These are phyloP conservation scores for Pholiota adiposa DNA, from an alignment of 1,284 basidiomycete genomes.

Conservation along the genomic window DNA sequence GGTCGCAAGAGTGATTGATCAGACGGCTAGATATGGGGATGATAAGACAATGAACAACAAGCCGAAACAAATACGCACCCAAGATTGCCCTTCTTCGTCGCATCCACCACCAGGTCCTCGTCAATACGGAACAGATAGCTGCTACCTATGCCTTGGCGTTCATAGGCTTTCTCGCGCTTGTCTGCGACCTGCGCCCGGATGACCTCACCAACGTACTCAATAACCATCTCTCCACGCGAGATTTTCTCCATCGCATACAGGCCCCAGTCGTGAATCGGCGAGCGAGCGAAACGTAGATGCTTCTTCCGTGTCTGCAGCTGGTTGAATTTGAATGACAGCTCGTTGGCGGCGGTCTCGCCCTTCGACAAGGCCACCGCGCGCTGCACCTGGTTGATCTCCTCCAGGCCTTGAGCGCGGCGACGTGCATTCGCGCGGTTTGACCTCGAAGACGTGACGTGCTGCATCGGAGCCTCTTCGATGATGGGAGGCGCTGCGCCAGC, in stretches of 20 bases:
- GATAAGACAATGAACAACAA: conserved; percentile 20
- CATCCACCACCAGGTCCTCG: conserved; percentile 94
- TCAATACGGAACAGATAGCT: conserved; percentile 95
- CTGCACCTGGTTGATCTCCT: conserved; percentile 89
- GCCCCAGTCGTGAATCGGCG: conserved; percentile 98
- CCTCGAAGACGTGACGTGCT: conserved; percentile 79
- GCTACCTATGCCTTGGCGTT: conserved; percentile 93
- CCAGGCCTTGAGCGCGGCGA: conserved; percentile 90
- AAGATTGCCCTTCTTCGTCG: conserved; percentile 98
- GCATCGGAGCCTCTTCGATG: conserved; percentile 50
- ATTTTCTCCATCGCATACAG: conserved; percentile 96
- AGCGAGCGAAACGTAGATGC: conserved; percentile 93
- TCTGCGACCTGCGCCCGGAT: conserved; percentile 96
- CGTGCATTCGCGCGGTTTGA: conserved; percentile 96
- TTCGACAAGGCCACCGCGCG: conserved; percentile 75
- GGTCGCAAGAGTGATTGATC: conserved; percentile 97
- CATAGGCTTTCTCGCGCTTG: conserved; percentile 95
- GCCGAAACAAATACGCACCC: conserved; percentile 62
- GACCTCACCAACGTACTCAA: conserved; percentile 99
- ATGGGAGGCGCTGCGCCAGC: conserved; percentile 34
- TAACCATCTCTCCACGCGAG: conserved; percentile 96
- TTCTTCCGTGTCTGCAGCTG: conserved; percentile 98
- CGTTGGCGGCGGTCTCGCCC: conserved; percentile 69
- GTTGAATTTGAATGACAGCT: conserved; percentile 91
- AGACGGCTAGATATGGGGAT: conserved; percentile 64